Evolutionary conservation across 805 yeast species (phyloP).

Genomic region (Ogataea kodamae): DNA sequence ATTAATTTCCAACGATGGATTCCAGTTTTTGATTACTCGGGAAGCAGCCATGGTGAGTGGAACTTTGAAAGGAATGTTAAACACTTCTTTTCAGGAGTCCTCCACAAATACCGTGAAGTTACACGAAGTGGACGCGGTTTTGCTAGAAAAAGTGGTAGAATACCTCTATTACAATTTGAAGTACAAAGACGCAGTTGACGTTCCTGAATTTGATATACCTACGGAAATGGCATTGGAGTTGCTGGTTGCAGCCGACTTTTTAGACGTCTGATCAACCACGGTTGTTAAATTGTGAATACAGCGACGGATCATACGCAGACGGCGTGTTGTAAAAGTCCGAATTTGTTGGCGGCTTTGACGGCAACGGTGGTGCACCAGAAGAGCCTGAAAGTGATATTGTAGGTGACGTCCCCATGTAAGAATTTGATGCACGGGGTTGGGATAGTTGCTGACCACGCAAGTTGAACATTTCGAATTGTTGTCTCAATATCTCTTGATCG

Average conservation of each 20-base stretch:
- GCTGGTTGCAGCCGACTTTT: slow-evolving; percentile 87
- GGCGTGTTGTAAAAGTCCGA: slow-evolving; percentile 47
- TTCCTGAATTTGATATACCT: slow-evolving; percentile 87
- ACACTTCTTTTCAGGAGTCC: slow-evolving; percentile 55
- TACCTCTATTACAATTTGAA: slow-evolving; percentile 74
- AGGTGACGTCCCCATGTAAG: slow-evolving; percentile 1
- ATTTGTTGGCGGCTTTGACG: slow-evolving; percentile 25
- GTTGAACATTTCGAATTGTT: slow-evolving; percentile 18
- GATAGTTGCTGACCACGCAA: slow-evolving; percentile 15
- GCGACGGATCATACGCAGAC: slow-evolving; percentile 46
- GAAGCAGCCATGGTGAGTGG: slow-evolving; percentile 78
- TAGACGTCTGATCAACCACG: slow-evolving; percentile 49
- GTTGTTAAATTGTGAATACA: slow-evolving; percentile 38
- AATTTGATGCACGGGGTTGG: slow-evolving; percentile 13
- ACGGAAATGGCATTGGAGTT: slow-evolving; percentile 92
- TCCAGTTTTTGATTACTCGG: slow-evolving; percentile 54
- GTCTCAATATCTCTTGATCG: slow-evolving; percentile 22
- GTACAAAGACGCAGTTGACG: slow-evolving; percentile 58
- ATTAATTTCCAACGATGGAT: slow-evolving; percentile 70
- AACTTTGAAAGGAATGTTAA: slow-evolving; percentile 56
- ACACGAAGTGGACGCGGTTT: slow-evolving; percentile 64
- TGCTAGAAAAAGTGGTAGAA: slow-evolving; percentile 78
- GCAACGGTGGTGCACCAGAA: slow-evolving; percentile 25
- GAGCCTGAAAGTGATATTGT: slow-evolving; percentile 6
- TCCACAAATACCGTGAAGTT: slow-evolving; percentile 51